Conservation (phyloP, 2,329 filamentous ascomycete species). For the Trichoderma polysporum region DNA sequence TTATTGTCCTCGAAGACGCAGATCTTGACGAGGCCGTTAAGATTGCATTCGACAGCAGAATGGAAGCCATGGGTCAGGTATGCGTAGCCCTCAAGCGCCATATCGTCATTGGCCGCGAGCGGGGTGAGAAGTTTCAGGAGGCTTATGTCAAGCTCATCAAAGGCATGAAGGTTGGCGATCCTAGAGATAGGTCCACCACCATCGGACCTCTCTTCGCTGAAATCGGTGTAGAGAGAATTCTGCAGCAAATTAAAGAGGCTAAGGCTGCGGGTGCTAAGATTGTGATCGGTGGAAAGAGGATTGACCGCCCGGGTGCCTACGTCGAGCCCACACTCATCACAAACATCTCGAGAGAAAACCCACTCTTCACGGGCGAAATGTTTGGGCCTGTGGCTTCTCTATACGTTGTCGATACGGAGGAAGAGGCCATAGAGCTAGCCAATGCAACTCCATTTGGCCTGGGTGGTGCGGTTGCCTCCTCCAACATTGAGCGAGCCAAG, state of each 20-base stretch:
- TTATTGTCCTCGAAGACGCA: slow-evolving; percentile 71
- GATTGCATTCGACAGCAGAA: background rate
- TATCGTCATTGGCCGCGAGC: slow-evolving; percentile 3
- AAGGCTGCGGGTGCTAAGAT: slow-evolving; percentile 62
- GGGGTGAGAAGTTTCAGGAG: slow-evolving; percentile 54
- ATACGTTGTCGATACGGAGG: slow-evolving; percentile 28
- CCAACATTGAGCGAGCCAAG: slow-evolving; percentile 46
- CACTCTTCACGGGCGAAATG: slow-evolving; percentile 31
- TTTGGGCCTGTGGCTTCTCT: slow-evolving; percentile 33
- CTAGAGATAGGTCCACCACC: slow-evolving; percentile 60
- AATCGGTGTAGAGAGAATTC: slow-evolving; percentile 61
- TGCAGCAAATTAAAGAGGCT: slow-evolving; percentile 65
- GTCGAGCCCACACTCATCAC: slow-evolving; percentile 29
- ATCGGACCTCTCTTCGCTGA: slow-evolving; percentile 67
- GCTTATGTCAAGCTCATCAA: slow-evolving; percentile 49
- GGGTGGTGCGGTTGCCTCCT: slow-evolving; percentile 55
- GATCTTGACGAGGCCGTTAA: slow-evolving; percentile 54
- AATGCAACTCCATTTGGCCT: slow-evolving; percentile 53
- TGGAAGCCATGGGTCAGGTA: slow-evolving; percentile 3
- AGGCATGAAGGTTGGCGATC: slow-evolving; percentile 57
- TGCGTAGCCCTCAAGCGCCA: slow-evolving; percentile 7
- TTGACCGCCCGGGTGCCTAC: slow-evolving; percentile 32
- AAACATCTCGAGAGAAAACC: slow-evolving; percentile 15
- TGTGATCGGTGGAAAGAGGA: slow-evolving; percentile 23
- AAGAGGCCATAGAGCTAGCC: slow-evolving; percentile 31